Evolutionary conservation across 2,329 filamentous ascomycete species (phyloP), one percentile per base, ranked within the genome.

Genomic region (Pseudogymnoascus sp.): DNA sequence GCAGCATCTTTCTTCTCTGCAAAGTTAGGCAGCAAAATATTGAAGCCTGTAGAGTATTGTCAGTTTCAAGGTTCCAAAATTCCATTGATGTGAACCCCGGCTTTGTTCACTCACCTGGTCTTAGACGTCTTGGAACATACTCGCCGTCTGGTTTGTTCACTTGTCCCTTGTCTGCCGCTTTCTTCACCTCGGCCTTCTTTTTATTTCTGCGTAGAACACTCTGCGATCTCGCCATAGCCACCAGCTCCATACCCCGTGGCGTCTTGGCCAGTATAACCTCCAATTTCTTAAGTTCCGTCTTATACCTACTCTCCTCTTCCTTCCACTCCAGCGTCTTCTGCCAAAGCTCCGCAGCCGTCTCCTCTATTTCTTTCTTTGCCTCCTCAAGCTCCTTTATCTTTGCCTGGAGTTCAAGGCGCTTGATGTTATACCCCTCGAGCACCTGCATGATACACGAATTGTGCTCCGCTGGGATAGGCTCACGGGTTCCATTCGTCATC

Each of bases 361-460:
- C 68, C 40, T 67, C 70, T 4, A 64, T 67, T 63, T 45, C 65
- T 36, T 67, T 57, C 29, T 70, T 70, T 34, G 72, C 37, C 21
- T 66, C 67, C 29, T 70, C 67, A 16, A 73, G 69, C 5, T 62
- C 63, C 3, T 67, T 61, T 10, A 69, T 67, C 34, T 67, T 70
- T 7, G 61, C 63, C 6, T 57, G 62, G 2, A 73, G 34, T 23
- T 70, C 65, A 16, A 62, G 42, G 5, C 65, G 63, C 23, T 72
- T 42, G 40, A 70, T 64, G 4, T 70, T 65, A 64, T 73, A 74
- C 3, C 67, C 66, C 61, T 74, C 72, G 2, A 74, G 57, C 21
- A 73, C 66, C 51, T 73, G 69, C n/a, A 73, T 42, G 16, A 74
- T 71, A 51, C 67, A 69, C 29, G 68, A 69, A 36, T 73, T 74